Evolutionary conservation across 306 rosid species (phyloP).

Genomic region (Rosa multiflora): DNA sequence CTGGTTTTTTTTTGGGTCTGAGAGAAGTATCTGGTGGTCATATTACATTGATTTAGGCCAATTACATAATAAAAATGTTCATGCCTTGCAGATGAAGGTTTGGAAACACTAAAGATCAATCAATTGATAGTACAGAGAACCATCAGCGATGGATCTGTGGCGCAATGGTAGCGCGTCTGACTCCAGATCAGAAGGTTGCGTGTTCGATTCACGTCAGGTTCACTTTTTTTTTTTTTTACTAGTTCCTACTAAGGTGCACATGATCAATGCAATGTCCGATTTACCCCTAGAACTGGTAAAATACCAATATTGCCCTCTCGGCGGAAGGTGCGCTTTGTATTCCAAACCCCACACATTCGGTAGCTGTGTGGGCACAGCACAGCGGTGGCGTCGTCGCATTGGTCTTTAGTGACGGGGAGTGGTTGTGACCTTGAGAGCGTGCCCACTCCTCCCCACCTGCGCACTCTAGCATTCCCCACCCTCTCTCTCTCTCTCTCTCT

Average conservation of each 20-base stretch:
- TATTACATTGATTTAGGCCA: too few species aligned
- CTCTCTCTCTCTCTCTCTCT: not conserved
- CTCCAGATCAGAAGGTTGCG: constrained; percentile 45
- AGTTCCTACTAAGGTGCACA: too few species aligned
- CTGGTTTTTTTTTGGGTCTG: too few species aligned
- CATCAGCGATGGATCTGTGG: constrained; percentile 18
- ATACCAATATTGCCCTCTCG: not conserved
- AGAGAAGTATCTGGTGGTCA: too few species aligned
- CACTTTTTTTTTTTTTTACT: not conserved
- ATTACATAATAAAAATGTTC: too few species aligned
- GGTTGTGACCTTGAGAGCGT: not conserved
- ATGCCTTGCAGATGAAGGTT: too few species aligned
- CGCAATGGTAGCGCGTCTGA: constrained; percentile 52
- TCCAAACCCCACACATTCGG: not conserved
- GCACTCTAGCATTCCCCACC: constrained; percentile 12
- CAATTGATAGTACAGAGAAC: fast-evolving
- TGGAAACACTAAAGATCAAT: too few species aligned
- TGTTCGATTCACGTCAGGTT: constrained; percentile 41
- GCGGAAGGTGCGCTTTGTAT: not conserved
- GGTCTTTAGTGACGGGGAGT: not conserved
- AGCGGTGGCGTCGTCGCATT: not conserved
- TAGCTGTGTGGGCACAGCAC: too few species aligned
- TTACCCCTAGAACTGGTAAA: not conserved
- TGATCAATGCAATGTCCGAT: not conserved
- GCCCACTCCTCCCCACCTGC: not conserved